Evolutionary conservation across 1,284 basidiomycete species (phyloP), one percentile per base, ranked within the genome.

Genomic region (Rhodotorula glutinis): DNA sequence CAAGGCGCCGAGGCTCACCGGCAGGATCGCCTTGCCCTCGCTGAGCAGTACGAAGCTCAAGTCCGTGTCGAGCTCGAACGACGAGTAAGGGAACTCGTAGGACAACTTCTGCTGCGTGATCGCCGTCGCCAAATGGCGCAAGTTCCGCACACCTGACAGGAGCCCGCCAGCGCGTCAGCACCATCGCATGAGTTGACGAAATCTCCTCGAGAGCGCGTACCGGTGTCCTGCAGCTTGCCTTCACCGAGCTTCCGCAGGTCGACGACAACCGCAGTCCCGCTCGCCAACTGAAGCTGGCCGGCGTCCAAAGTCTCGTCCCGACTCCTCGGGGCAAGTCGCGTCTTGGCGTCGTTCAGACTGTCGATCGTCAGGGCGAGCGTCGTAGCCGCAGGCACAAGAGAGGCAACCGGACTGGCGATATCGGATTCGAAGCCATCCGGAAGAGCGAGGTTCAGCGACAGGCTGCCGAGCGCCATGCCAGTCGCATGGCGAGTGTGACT

Each of bases 21-120:
- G 75, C n/a, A 76, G 64, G 60, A 81, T 74, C 27, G 77, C 75
- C 72, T 83, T 83, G 43, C 90, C 89, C 69, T 87, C 83, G 57
- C 84, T 84, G 10, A 90, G 77, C 0, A 90, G 79, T 33, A 92
- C 73, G 65, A 88, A 84, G 49, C 79, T 81, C 27, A 90, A 80
- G 73, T 92, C 89, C 1, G 89, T 90, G 38, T 87, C 83, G 75
- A 93, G 90, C 17, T 85, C 81, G 75, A 89, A 91, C 38, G 77
- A 76, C 74, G 86, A 88, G 78, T 85, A 93, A 0, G 91, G 91
- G 77, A 92, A 93, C 41, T 83, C 79, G 76, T 92, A 93, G 17
- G 86, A 81, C n/a, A 92, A 79, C 4, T 85, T 87, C 75, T 91
- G 90, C 21, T 81, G 79, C 51, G 81, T 81, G 75, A 92, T 85